phyloP scores from a whole-genome alignment of 2,329 filamentous ascomycete genomes.

The Penicillium sp. region DNA sequence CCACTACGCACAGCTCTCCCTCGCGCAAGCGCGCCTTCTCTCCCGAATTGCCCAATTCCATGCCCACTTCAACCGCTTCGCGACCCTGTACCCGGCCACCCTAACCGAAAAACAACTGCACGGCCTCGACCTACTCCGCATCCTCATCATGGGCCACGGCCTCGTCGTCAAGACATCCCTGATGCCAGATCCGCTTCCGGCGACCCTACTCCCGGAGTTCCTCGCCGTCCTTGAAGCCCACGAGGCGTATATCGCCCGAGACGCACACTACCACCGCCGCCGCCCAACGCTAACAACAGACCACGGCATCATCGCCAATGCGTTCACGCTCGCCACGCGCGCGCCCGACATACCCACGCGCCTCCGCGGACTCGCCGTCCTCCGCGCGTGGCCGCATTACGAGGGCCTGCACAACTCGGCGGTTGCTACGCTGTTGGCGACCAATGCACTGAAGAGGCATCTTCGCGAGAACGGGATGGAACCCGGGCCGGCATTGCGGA shows the following conservation, averaged over 20 bases:
- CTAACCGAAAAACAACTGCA: slow-evolving; percentile 1
- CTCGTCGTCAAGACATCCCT: slow-evolving; percentile 11
- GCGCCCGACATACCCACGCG: too few relatives aligned
- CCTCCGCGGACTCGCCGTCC: too few relatives aligned
- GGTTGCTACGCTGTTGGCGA: too few relatives aligned
- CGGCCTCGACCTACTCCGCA: not conserved
- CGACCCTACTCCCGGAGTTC: not conserved
- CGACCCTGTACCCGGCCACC: not conserved
- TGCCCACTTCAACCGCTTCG: not conserved
- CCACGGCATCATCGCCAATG: not conserved
- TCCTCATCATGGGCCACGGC: slow-evolving; percentile 6
- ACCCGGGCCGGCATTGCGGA: too few relatives aligned
- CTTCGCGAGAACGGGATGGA: too few relatives aligned
- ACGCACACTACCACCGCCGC: not conserved
- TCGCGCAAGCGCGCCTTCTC: slow-evolving; percentile 5
- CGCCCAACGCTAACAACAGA: not conserved
- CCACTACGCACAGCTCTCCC: not conserved
- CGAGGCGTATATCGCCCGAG: not conserved
- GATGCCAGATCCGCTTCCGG: not conserved
- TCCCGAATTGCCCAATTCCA: not conserved
- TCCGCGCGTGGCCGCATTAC: too few relatives aligned
- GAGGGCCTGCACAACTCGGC: too few relatives aligned
- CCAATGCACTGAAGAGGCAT: too few relatives aligned
- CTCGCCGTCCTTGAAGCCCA: not conserved
- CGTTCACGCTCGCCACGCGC: not conserved